Conservation (phyloP, 768 basidiomycete genomes). For the Tulasnella sp. region DNA sequence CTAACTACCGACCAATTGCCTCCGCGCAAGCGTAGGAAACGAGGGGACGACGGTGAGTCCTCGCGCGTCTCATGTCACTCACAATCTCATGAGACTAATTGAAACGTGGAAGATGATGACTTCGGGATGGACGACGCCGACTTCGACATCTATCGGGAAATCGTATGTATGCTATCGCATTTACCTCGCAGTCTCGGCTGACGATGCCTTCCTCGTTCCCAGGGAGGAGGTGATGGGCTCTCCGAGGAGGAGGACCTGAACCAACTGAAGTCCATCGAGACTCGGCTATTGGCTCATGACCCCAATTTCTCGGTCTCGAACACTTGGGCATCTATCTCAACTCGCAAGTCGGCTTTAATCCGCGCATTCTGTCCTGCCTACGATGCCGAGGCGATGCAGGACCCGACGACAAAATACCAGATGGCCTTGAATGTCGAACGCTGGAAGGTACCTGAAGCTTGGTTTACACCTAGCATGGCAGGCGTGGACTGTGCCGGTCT, state of each 20-base stretch:
- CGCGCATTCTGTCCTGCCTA: slow-evolving; percentile 83
- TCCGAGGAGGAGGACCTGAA: slow-evolving; percentile 80
- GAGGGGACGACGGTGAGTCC: slow-evolving; percentile 70
- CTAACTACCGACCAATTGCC: slow-evolving; percentile 86
- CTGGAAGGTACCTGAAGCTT: slow-evolving; percentile 88
- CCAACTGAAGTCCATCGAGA: slow-evolving; percentile 73
- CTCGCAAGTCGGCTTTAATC: slow-evolving; percentile 81
- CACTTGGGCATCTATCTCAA: slow-evolving; percentile 76
- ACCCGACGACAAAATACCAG: slow-evolving; percentile 56
- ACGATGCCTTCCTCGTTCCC: not conserved
- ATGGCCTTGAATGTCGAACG: slow-evolving; percentile 90
- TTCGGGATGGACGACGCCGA: slow-evolving; percentile 96
- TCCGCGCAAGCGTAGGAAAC: slow-evolving; percentile 76
- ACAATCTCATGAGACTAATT: not conserved
- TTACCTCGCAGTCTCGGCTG: not conserved
- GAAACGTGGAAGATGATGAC: slow-evolving; percentile 67
- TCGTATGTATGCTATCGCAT: slow-evolving; percentile 56
- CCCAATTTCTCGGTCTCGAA: slow-evolving; percentile 79
- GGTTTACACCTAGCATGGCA: slow-evolving; percentile 92
- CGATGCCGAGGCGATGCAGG: slow-evolving; percentile 58
- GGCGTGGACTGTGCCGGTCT: slow-evolving; percentile 94
- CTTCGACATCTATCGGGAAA: slow-evolving; percentile 97
- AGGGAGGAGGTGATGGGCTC: slow-evolving; percentile 31
- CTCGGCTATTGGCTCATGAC: slow-evolving; percentile 79
- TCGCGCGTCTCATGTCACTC: slow-evolving; percentile 3